phyloP scores from a whole-genome alignment of 306 rosid genomes.

The Cucumis hystrix region DNA sequence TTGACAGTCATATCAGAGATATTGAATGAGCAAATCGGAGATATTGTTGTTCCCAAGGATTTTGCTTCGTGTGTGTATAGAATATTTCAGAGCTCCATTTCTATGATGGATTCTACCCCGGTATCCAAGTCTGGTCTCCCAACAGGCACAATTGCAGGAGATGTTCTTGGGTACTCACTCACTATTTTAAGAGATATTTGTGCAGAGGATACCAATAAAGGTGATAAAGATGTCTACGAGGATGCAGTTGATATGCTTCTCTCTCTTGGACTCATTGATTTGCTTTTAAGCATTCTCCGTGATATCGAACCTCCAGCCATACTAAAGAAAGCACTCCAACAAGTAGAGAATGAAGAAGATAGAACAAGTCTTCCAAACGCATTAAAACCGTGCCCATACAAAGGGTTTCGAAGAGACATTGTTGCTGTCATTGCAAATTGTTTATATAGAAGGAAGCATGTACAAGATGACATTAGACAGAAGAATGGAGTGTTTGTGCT shows the following conservation, averaged over 20 bases:
- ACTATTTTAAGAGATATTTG: slow-evolving; percentile 61
- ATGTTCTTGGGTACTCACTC: slow-evolving; percentile 62
- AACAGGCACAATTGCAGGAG: slow-evolving; percentile 30
- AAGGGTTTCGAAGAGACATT: slow-evolving; percentile 64
- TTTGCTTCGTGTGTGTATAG: slow-evolving; percentile 34
- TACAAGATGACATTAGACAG: slow-evolving; percentile 50
- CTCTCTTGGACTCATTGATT: slow-evolving; percentile 37
- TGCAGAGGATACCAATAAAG: slow-evolving; percentile 27
- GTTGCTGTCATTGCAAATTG: slow-evolving; percentile 65
- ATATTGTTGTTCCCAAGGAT: slow-evolving; percentile 25
- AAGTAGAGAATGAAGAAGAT: slow-evolving; percentile 23
- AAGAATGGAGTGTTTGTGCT: slow-evolving; percentile 50
- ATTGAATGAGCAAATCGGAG: slow-evolving; percentile 31
- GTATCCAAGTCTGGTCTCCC: slow-evolving; percentile 48
- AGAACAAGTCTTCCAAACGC: slow-evolving; percentile 6
- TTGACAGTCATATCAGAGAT: slow-evolving; percentile 34
- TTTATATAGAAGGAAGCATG: slow-evolving; percentile 37
- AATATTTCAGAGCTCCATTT: slow-evolving; percentile 41
- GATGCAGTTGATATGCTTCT: slow-evolving; percentile 35
- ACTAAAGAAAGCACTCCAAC: slow-evolving; percentile 39
- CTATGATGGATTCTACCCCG: slow-evolving; percentile 14
- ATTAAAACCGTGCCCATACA: slow-evolving; percentile 45
- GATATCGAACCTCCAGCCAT: slow-evolving; percentile 66
- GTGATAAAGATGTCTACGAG: slow-evolving; percentile 9
- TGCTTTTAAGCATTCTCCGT: slow-evolving; percentile 39